Base-by-base conservation (phyloP, 75 land plant species). In the Cupressus sempervirens region DNA sequence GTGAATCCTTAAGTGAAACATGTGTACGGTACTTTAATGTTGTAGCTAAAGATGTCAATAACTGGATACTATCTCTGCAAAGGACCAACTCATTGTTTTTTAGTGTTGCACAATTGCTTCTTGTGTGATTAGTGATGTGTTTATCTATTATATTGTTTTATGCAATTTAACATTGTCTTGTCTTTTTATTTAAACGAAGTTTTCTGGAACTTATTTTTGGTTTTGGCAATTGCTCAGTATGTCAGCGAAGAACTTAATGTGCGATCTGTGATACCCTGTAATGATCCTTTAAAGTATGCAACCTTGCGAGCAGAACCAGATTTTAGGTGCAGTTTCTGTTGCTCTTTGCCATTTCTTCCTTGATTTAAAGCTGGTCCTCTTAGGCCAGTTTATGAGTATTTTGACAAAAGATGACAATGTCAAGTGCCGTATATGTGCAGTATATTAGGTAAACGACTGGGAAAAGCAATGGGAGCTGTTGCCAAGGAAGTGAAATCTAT, bases 201-300 rank as follows among this genome's bases (percentile, higher is more conserved):
- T 7, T 76, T 76, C 40, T 23, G n/a, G 79, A 48, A 23, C 54
- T 81, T 41, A 52, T 53, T 54, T 53, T 82, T 46, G 1, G 14
- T 35, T 10, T 52, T 82, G 74, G 43, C 12, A 45, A 82, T 38
- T 46, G 54, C 35, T 50, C 58, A 97, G 99, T 98, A 95, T 91
- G 99, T 98, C 34, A 88, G 85, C 26, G 99, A 98, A 86, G 99
- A 98, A 82, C 89, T 98, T 45, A 98, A 98, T 88, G 86, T 98
- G 14, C 85, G 90, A 80, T 86, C 89, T 26, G 84, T 98, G 41
- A 90, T 92, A 26, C 84, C 97, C 30, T 98, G 99, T 87, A 95
- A 83, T 86, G 97, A 98, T 85, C 90, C 94, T 65, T 83, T 95
- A 85, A 95, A 93, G 84, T 98, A 95, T 93, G 92, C 97, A 86